Conservation (phyloP, 164 flowering plant species). For the Pachysandra terminalis region DNA sequence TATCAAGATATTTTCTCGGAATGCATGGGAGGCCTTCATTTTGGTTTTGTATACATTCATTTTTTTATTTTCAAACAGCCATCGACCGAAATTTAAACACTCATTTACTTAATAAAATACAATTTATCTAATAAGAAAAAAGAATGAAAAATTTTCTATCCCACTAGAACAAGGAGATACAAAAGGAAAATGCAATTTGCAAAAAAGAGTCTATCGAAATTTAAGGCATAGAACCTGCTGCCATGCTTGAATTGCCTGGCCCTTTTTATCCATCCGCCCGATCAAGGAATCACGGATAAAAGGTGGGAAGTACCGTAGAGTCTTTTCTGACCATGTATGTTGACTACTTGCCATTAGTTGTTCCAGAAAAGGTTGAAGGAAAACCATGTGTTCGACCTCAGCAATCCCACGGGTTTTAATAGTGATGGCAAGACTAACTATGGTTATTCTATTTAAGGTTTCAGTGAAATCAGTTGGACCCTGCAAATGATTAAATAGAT, state of each 20-base stretch:
- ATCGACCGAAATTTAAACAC: no score
- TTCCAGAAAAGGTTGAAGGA: conserved; percentile 78
- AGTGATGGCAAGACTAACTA: conserved; percentile 83
- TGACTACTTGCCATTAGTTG: conserved; percentile 82
- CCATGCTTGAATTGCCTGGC: conserved; percentile 89
- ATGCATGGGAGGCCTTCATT: no score
- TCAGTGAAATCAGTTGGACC: conserved; percentile 96
- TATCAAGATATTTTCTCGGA: no score
- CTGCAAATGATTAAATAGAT: conserved; percentile 34
- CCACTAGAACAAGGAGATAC: background rate
- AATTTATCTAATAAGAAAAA: no score
- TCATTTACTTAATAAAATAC: no score
- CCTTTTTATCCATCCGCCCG: conserved; percentile 72
- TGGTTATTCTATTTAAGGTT: conserved; percentile 80
- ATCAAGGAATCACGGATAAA: conserved; percentile 72
- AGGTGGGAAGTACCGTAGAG: conserved; percentile 77
- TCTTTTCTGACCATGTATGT: conserved; percentile 97
- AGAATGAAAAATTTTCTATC: background rate
- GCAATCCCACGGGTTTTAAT: conserved; percentile 95
- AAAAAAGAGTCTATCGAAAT: background rate
- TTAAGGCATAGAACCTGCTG: conserved; percentile 61
- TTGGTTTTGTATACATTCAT: no score
- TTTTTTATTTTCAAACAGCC: no score
- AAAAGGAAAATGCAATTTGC: background rate
- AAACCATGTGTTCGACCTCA: conserved; percentile 82